These are phyloP conservation scores for Fusarium pilosicola DNA, from an alignment of 2,329 filamentous ascomycete species.

Conservation along the genomic window DNA sequence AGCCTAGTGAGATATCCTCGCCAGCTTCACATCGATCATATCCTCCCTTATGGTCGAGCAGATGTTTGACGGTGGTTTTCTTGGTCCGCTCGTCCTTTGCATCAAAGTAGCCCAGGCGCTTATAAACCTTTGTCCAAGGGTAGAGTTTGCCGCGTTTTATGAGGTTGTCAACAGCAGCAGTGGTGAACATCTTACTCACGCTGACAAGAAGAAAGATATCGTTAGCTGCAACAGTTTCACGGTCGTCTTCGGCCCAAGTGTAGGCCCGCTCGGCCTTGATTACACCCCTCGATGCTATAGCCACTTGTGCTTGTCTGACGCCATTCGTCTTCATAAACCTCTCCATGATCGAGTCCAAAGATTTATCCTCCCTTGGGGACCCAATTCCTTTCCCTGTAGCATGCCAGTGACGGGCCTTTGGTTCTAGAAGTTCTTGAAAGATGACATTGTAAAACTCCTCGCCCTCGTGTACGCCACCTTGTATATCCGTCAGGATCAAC, in stretches of 20 bases:
- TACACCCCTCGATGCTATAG: conserved; percentile 2
- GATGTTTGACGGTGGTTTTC: conserved; percentile 25
- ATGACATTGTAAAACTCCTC: conserved; percentile 20
- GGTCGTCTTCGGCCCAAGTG: conserved; percentile 32
- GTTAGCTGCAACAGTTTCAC: conserved; percentile 7
- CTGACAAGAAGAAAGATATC: conserved; percentile 32
- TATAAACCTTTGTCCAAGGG: conserved; percentile 17
- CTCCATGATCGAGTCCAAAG: conserved; percentile 8
- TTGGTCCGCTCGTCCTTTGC: conserved; percentile 10
- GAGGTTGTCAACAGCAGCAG: conserved; percentile 18
- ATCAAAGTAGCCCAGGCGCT: conserved; percentile 14
- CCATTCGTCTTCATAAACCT: conserved; percentile 28
- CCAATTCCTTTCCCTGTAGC: background rate
- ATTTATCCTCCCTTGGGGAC: background rate
- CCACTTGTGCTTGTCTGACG: conserved; percentile 31
- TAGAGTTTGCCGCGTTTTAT: background rate
- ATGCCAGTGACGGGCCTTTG: conserved; percentile 11
- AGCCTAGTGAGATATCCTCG: conserved; percentile 25
- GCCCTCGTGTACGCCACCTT: conserved; percentile 7
- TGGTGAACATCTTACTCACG: conserved; percentile 29
- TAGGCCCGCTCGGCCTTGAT: conserved; percentile 19
- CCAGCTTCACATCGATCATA: conserved; percentile 6
- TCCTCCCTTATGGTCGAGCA: conserved; percentile 24
- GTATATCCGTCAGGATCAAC: conserved; percentile 20
- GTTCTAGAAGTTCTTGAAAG: conserved; percentile 12